phyloP scores from a whole-genome alignment of 2,329 filamentous ascomycete genomes.

The Intubia oerlemansii region DNA sequence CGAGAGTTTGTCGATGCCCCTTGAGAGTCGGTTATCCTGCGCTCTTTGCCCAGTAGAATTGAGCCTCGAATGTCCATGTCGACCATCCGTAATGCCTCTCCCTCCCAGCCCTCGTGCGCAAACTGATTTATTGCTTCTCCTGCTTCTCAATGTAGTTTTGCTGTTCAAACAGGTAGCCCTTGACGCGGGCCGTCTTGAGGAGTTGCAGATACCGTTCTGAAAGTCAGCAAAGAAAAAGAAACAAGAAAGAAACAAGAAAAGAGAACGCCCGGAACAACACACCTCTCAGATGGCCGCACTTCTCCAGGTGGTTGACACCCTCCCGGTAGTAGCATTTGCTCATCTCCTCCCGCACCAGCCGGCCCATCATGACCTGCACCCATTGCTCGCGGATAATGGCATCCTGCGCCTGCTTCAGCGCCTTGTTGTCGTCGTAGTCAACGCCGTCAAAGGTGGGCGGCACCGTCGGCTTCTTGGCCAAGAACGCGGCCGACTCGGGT shows the following conservation, averaged over 20 bases:
- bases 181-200: conserved; percentile 54
- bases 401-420: conserved; percentile 66
- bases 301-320: conserved; percentile 75
- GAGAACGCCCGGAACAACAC: no score
- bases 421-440: conserved; percentile 64
- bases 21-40: no score
- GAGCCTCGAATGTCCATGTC: no score
- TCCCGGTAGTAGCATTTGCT: conserved; percentile 70
- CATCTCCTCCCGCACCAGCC: conserved; percentile 63
- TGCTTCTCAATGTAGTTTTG: conserved; percentile 48
- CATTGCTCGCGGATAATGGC: conserved; percentile 70
- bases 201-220: conserved; percentile 65
- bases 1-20: no score
- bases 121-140: no score
- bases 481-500: conserved; percentile 61
- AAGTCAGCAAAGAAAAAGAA: no score
- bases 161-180: conserved; percentile 61
- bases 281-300: conserved; percentile 68
- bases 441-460: conserved; percentile 70
- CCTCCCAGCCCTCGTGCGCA: no score
- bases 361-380: conserved; percentile 77
- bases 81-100: no score
- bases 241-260: no score
- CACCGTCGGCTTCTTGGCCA: conserved; percentile 66
- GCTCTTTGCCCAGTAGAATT: no score